Conservation (phyloP, 2,329 filamentous ascomycete species). For the Verticillium zaregamsianum region DNA sequence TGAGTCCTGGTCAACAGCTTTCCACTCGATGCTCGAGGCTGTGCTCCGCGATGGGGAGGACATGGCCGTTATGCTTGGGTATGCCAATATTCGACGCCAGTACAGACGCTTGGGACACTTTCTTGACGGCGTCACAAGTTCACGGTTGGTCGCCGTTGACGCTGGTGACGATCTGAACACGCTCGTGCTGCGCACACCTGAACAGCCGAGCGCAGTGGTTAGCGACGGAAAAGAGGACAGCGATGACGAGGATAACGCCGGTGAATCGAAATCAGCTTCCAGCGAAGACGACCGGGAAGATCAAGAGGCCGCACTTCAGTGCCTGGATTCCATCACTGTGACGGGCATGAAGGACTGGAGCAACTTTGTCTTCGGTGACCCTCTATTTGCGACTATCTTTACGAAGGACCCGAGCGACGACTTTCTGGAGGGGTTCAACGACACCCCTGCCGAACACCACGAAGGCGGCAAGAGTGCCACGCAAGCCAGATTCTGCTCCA, state of each 20-base stretch:
- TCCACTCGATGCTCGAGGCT: slow-evolving; percentile 51
- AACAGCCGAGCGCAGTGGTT: background rate
- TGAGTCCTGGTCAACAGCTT: slow-evolving; percentile 51
- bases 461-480: slow-evolving; percentile 2
- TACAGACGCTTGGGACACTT: slow-evolving; percentile 42
- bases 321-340: slow-evolving; percentile 3
- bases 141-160: slow-evolving; percentile 52
- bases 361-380: slow-evolving; percentile 56
- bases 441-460: slow-evolving; percentile 4
- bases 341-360: slow-evolving; percentile 50
- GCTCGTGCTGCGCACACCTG: slow-evolving; percentile 27
- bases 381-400: slow-evolving; percentile 48
- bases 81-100: slow-evolving; percentile 49
- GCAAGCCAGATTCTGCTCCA: slow-evolving; percentile 3
- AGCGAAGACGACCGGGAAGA: slow-evolving; percentile 4
- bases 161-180: slow-evolving; percentile 45
- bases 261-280: too few species aligned
- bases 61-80: slow-evolving; percentile 53
- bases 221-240: background rate
- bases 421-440: slow-evolving; percentile 44
- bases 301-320: background rate
- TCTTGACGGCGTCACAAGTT: slow-evolving; percentile 47
- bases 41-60: slow-evolving; percentile 58
- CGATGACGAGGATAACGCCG: background rate
- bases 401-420: slow-evolving; percentile 36